Evolutionary conservation across 1,139 yeast species (phyloP).

Genomic region (Debaryomyces sp.): DNA sequence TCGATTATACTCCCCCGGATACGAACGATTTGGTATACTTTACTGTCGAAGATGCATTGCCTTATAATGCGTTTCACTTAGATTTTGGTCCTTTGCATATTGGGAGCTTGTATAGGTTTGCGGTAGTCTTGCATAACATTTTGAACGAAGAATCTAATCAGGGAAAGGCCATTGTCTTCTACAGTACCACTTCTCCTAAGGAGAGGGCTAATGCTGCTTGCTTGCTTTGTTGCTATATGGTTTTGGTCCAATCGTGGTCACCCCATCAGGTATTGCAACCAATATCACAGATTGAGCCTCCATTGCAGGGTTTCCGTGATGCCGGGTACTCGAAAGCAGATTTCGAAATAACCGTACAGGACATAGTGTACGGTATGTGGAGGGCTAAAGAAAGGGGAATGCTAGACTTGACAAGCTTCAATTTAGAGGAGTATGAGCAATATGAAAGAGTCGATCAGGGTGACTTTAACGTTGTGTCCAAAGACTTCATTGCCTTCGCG

Average conservation of each 20-base stretch:
- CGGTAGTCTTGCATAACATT: slow-evolving; percentile 89
- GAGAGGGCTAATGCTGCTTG: slow-evolving; percentile 95
- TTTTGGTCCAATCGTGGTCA: slow-evolving; percentile 94
- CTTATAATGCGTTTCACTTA: slow-evolving; percentile 89
- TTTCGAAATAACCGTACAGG: slow-evolving; percentile 90
- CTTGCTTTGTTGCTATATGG: slow-evolving; percentile 91
- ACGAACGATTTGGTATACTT: slow-evolving; percentile 79
- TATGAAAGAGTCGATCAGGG: slow-evolving; percentile 97
- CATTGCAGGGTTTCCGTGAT: slow-evolving; percentile 92
- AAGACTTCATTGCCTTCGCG: slow-evolving; percentile 96
- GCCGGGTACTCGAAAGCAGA: slow-evolving; percentile 98
- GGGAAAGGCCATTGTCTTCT: slow-evolving; percentile 88
- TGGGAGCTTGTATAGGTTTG: slow-evolving; percentile 91
- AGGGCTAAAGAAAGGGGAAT: slow-evolving; percentile 94
- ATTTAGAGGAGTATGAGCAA: slow-evolving; percentile 89
- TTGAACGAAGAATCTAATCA: slow-evolving; percentile 82
- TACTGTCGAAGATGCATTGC: slow-evolving; percentile 89
- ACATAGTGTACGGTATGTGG: slow-evolving; percentile 95
- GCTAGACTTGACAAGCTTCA: slow-evolving; percentile 84
- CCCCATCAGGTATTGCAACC: slow-evolving; percentile 98
- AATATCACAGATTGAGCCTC: slow-evolving; percentile 87
- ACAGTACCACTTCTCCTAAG: slow-evolving; percentile 79
- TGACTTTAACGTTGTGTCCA: slow-evolving; percentile 88
- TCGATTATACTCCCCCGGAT: slow-evolving; percentile 76
- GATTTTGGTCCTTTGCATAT: slow-evolving; percentile 96